Evolutionary conservation across 495 filamentous ascomycete species (phyloP), one percentile per base, ranked within the genome.

Genomic region (Parmelia sp.): DNA sequence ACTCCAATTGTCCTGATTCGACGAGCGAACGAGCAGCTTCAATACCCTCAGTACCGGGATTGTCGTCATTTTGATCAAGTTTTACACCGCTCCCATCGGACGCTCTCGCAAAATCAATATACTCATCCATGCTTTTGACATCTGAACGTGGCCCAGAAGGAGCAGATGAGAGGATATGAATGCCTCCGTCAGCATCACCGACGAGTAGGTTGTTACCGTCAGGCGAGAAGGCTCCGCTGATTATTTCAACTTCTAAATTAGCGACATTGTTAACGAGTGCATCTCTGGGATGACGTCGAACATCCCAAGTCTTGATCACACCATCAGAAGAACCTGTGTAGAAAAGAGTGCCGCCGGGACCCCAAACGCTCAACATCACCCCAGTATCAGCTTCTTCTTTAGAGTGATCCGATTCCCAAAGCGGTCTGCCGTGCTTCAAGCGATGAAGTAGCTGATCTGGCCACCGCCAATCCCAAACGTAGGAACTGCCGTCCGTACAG

Each of bases 321-420:
- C 94, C 93, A 71, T 98, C 94, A 0, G 91, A 94, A 4, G 87
- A 88, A 4, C 92, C 94, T n/a, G 90, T 96, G 69, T 92, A 96
- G 55, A 97, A 83, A 0, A 88, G 79, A 58, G 89, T 84, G 8
- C 80, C 74, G 0, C 80, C 81, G 4, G 80, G 78, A 3, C 88
- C 92, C 93, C 93, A 98, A 1, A 89, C 76, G 2, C 85, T 84
- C 65, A 94, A 87, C 42, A 88, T 87, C 7, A 96, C 86, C 0
- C 94, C 94, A 1, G 88, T 86, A 70, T 97, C 94, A 27, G 83
- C 83, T 7, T 79, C 68, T 27, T 81, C 70, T 5, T 53, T 58
- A 4, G 80, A 70, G 35, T 81, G 82, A 39, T 83, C 75, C 1
- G 86, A 75, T 29, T 87, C 84, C 55, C 86, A 84, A 1, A 92